phyloP scores from a whole-genome alignment of 305 asterid species.

The Plantago lanceolata region DNA sequence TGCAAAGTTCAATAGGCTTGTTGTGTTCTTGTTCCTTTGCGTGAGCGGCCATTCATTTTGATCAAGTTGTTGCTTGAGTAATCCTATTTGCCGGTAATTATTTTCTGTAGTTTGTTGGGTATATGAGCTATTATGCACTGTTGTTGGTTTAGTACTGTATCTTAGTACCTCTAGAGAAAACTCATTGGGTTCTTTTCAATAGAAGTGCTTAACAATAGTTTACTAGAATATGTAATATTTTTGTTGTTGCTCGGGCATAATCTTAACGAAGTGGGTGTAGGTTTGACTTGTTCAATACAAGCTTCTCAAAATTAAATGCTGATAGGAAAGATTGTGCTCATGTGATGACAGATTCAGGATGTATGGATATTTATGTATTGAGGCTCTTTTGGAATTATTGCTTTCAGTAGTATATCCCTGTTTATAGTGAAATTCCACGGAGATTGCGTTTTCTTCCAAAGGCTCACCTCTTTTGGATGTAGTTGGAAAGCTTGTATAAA shows the following conservation, averaged over 20 bases:
- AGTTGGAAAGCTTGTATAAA: background rate
- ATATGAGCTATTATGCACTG: slow-evolving; percentile 8
- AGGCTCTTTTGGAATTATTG: background rate
- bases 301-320: slow-evolving; percentile 13
- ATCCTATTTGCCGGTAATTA: background rate
- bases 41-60: no score
- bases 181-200: slow-evolving; percentile 4
- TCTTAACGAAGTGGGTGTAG: slow-evolving; percentile 3
- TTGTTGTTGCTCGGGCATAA: slow-evolving; percentile 7
- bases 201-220: slow-evolving; percentile 7
- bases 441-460: background rate
- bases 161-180: background rate
- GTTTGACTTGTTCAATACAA: background rate
- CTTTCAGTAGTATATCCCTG: background rate
- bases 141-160: slow-evolving; percentile 10
- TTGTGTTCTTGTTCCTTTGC: slow-evolving; percentile 2
- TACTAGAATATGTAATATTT: slow-evolving; percentile 1
- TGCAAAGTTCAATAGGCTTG: slow-evolving; percentile 1
- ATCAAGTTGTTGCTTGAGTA: background rate
- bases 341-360: background rate
- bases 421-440: background rate
- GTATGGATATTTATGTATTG: background rate
- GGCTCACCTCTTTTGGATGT: background rate
- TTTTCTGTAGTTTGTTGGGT: background rate
- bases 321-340: slow-evolving; percentile 3